Base-by-base conservation (phyloP, 2,329 filamentous ascomycete species). In the Balansia obtecta region DNA sequence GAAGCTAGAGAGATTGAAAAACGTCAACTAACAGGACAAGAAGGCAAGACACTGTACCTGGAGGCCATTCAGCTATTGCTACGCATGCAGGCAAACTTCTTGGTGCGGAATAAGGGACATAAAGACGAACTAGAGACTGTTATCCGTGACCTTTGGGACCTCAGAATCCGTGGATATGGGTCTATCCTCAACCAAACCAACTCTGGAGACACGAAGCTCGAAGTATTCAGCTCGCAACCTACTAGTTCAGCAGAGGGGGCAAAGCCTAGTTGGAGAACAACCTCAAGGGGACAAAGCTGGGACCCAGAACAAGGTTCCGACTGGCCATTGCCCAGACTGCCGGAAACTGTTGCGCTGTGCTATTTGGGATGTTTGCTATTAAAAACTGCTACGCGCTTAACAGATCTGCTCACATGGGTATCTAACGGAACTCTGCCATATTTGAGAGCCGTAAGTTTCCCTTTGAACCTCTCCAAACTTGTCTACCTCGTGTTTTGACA, bases 1-100 rank as follows among this genome's bases (percentile, higher is more conserved):
- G 78, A 80, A 59, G 65, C 68, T 22, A 71, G 71, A 48, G 71
- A 78, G 60, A 78, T 72, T 45, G 68, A 75, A 45, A 72, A 71
- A 45, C 71, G 71, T 52, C 76, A 83, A 60, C 71, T 86, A 46
- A 65, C 65, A 6, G 90, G 90, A 41, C 72, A 78, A 45, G 75
- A 80, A 49, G 91, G 85, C 13, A 80, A 82, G 55, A 80, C 85
- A 55, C 76, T 96, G 22, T 96, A 87, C 63, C 72, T 97, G 37
- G 85, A 95, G 63, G 85, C 81, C 55, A 78, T 94, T 52, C 91
- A 97, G 66, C 72, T 95, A 33, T 76, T 97, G 45, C 70, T 98
- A 30, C 82, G 89, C 63, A 87, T 85, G 61, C 91, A 97, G 69
- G 70, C 88, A 15, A 68, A 79, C 60, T 90, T 84, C 74, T 71